Base-by-base conservation (phyloP, 148 eudicot genomes). In the Tetragonia tetragonoides region DNA sequence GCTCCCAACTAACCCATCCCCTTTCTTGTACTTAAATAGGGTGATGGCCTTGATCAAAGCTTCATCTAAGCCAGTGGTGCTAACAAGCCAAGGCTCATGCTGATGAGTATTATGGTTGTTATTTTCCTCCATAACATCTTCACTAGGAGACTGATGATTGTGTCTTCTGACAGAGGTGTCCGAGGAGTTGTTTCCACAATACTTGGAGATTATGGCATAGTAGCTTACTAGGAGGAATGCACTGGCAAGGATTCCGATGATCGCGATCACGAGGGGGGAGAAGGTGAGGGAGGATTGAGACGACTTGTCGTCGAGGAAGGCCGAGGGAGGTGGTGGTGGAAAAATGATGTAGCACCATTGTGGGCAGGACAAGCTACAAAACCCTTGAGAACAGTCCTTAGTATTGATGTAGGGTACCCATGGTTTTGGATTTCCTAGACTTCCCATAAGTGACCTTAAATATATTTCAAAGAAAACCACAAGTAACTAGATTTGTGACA, bases 241-340 rank as follows among this genome's bases (percentile, higher is more conserved):
- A 79, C 93, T 89, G 1, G 90, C 96, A 47, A 93, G 77, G 76
- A 90, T 83, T 5, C 94, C 94, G 14, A 91, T 88, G 47, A 93
- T 86, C 12, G 94, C 86, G 38, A 93, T 91, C 10, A 93, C 92
- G n/a, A 93, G 89, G 64, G 98, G 96, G 2, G 98, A 91, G 66
- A 91, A 89, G 73, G 79, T 86, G 0, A 84, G 74, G 37, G 83
- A 75, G 15, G 86, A 70, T 70, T 68, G 53, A 8, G 85, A 71
- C 23, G 85, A 71, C 37, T 72, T 75, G 34, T 85, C 83, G 9
- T 78, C 68, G 1, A 87, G 84, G 71, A 86, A 80, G 24, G 68
- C 57, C 0, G 79, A 42, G 37, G 92, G 90, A 0, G 96, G 96
- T 70, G 95, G 95, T 66, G 97, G 92, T 7, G 90, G 82, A 68